These are phyloP conservation scores for Atkinsonella texensis DNA, from an alignment of 2,329 filamentous ascomycete species.

Conservation along the genomic window DNA sequence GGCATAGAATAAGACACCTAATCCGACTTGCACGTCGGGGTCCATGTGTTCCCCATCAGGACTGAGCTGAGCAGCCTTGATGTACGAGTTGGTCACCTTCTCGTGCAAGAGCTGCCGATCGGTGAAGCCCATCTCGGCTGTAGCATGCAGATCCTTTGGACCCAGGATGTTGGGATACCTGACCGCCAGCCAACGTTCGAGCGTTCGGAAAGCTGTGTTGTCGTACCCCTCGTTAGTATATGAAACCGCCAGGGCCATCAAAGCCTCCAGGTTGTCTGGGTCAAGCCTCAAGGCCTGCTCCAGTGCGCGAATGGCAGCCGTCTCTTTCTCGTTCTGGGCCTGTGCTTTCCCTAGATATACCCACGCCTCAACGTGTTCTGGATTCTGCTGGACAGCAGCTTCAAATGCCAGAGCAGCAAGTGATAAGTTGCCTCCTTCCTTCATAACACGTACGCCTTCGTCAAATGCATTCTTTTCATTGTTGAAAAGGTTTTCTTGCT, in stretches of 20 bases:
- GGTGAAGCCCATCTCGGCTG: slow-evolving; percentile 84
- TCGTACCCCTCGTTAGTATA: slow-evolving; percentile 99
- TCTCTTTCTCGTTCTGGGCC: slow-evolving; percentile 97
- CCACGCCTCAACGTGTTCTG: slow-evolving; percentile 85
- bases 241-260: slow-evolving; percentile 92
- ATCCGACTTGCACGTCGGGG: slow-evolving; percentile 91
- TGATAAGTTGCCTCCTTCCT: slow-evolving; percentile 85
- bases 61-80: slow-evolving; percentile 81
- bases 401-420: slow-evolving; percentile 91
- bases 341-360: slow-evolving; percentile 83
- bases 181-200: slow-evolving; percentile 92
- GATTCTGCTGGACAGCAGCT: slow-evolving; percentile 82
- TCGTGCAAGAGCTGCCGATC: slow-evolving; percentile 83
- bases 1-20: slow-evolving; percentile 95
- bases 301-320: slow-evolving; percentile 83
- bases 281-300: slow-evolving; percentile 86
- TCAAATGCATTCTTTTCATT: slow-evolving; percentile 76
- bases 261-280: slow-evolving; percentile 70
- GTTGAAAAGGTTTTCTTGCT: slow-evolving; percentile 84
- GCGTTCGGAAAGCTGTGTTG: slow-evolving; percentile 86
- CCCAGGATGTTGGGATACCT: slow-evolving; percentile 81
- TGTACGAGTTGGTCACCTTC: slow-evolving; percentile 82
- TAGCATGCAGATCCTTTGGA: slow-evolving; percentile 57
- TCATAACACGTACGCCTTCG: slow-evolving; percentile 86
- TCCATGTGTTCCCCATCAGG: slow-evolving; percentile 94